Evolutionary conservation across 176 grass and related monocot genomes (phyloP).

Genomic region (Lolium rigidum): DNA sequence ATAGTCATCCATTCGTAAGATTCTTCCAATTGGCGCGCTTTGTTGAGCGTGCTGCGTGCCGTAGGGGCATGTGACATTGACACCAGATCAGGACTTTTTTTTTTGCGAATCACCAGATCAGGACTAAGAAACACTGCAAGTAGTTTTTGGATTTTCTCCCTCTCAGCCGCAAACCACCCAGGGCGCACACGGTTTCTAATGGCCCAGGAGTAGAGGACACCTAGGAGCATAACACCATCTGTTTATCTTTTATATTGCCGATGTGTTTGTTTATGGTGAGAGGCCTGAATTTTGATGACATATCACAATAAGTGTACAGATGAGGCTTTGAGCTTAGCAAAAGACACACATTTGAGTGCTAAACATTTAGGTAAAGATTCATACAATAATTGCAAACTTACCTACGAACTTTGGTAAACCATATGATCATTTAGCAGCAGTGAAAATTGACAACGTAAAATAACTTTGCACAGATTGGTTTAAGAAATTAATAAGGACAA

Average conservation of each 20-base stretch:
- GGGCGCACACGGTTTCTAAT: constrained; percentile 13
- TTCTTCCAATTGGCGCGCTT: constrained; percentile 19
- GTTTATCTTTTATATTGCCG: background rate
- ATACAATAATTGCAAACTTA: no score
- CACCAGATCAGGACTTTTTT: background rate
- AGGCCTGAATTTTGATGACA: no score
- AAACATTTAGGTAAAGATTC: no score
- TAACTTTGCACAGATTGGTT: no score
- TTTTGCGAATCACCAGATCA: no score
- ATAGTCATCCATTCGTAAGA: constrained; percentile 29
- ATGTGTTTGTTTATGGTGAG: no score
- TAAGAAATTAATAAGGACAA: background rate
- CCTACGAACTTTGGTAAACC: background rate
- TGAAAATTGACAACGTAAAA: background rate
- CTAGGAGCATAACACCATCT: background rate
- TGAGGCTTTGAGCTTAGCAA: no score
- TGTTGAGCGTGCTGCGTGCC: background rate
- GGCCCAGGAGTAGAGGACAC: background rate
- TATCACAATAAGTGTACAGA: no score
- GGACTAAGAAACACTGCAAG: background rate
- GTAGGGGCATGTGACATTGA: background rate
- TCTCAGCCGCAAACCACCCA: constrained; percentile 25
- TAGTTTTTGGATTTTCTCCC: background rate
- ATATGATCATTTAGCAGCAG: background rate
- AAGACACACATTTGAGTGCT: no score